phyloP scores from a whole-genome alignment of 768 basidiomycete species.

The Hericium rajendrae region DNA sequence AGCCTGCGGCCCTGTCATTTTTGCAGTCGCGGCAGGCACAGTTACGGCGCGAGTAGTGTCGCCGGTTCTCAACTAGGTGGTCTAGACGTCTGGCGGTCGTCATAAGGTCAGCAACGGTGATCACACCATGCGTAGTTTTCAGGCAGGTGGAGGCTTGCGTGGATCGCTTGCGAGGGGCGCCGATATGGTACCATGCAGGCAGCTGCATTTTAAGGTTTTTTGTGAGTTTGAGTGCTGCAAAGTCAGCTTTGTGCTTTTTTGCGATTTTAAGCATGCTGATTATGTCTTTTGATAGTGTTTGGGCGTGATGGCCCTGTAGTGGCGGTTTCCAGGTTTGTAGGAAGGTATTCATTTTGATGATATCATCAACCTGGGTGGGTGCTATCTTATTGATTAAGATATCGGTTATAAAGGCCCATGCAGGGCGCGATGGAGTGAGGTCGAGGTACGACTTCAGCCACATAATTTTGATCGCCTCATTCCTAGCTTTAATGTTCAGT shows the following conservation, averaged over 20 bases:
- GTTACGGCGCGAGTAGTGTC: not conserved
- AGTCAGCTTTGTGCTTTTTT: not conserved
- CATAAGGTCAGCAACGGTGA: not conserved
- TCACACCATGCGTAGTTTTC: too few relatives aligned
- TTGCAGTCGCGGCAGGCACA: not conserved
- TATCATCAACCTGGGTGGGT: not conserved
- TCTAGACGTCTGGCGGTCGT: not conserved
- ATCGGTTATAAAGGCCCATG: slow-evolving; percentile 11
- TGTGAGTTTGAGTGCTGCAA: not conserved
- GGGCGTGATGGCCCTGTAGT: not conserved
- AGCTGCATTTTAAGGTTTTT: not conserved
- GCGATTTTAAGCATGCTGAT: slow-evolving; percentile 1
- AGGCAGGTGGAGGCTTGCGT: too few relatives aligned
- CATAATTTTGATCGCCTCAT: slow-evolving; percentile 8
- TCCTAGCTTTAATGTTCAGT: slow-evolving; percentile 4
- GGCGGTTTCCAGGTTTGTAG: slow-evolving; percentile 7
- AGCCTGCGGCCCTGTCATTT: not conserved
- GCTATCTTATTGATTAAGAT: not conserved
- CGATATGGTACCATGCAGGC: slow-evolving; percentile 12
- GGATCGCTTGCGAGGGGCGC: not conserved
- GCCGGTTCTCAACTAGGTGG: not conserved
- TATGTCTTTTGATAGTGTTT: not conserved
- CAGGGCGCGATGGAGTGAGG: not conserved
- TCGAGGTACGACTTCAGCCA: slow-evolving; percentile 12
- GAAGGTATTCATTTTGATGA: not conserved